A percentile compares a stretch with the other conserved stretches of the same genome.
Evolutionary conservation across 2,329 filamentous ascomycete genomes (phyloP).

Genomic region (Pseudogymnoascus sp.): DNA sequence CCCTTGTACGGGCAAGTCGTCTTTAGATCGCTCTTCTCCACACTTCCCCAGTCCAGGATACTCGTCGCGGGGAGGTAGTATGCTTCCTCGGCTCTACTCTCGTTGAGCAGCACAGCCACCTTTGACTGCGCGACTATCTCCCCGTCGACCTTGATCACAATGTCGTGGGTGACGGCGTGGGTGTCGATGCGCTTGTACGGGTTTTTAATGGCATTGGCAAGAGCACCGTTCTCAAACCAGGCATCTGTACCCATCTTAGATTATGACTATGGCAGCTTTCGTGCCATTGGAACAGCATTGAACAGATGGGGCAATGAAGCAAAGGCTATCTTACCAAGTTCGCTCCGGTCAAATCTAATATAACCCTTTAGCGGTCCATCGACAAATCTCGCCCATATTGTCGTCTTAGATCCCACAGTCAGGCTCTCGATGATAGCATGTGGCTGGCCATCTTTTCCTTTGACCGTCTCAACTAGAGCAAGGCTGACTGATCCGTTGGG

Average conservation of each 20-base stretch:
- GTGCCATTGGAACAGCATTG: neutral
- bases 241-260: neutral
- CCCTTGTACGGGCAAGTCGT: constrained; percentile 60
- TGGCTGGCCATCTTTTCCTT: neutral
- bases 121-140: constrained; percentile 8
- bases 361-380: constrained; percentile 9
- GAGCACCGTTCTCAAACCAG: constrained; percentile 11
- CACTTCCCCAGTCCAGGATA: constrained; percentile 10
- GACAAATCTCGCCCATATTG: constrained; percentile 7
- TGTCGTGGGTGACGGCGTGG: neutral
- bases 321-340: neutral
- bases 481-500: neutral
- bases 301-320: neutral
- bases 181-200: constrained; percentile 11
- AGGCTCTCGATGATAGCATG: neutral
- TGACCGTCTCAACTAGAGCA: neutral
- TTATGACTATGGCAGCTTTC: neutral
- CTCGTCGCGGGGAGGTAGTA: constrained; percentile 11
- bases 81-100: constrained; percentile 2
- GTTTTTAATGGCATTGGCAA: constrained; percentile 7
- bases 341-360: constrained; percentile 9
- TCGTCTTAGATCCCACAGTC: neutral
- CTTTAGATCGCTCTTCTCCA: constrained; percentile 7
- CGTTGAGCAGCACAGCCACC: constrained; percentile 8
- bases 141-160: constrained; percentile 7